Percentiles rank a stretch among this genome's conserved stretches.
Evolutionary conservation across 2,329 filamentous ascomycete species (phyloP).

Genomic region (Hypoxylon sp.): DNA sequence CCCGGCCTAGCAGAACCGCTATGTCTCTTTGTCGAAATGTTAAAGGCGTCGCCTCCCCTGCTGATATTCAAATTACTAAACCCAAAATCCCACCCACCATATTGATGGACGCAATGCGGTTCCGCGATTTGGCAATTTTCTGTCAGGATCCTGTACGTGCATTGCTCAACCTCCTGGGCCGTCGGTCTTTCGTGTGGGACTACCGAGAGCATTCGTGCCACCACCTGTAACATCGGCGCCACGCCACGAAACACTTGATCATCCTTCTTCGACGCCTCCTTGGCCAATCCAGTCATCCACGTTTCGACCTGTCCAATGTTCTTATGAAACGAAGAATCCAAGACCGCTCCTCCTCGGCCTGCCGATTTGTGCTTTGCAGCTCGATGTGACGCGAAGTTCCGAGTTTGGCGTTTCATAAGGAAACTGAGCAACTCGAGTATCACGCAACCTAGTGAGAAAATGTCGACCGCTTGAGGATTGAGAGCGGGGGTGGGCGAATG

Average conservation of each 20-base stretch:
- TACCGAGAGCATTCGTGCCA: conserved; percentile 68
- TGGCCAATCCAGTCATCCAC: conserved; percentile 75
- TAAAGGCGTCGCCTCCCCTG: conserved; percentile 49
- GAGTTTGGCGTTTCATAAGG: conserved; percentile 75
- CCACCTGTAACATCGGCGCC: conserved; percentile 66
- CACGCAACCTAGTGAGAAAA: conserved; percentile 81
- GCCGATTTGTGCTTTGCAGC: conserved; percentile 74
- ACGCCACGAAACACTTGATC: conserved; percentile 66
- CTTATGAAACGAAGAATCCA: conserved; percentile 80
- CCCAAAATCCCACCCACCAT: conserved; percentile 55
- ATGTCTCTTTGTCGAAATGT: conserved; percentile 52
- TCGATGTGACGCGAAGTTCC: conserved; percentile 76
- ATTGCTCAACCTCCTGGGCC: conserved; percentile 66
- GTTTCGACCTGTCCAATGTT: conserved; percentile 77
- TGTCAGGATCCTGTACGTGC: conserved; percentile 67
- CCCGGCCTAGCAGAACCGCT: conserved; percentile 49
- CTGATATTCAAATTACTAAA: conserved; percentile 55
- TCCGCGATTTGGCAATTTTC: conserved; percentile 63
- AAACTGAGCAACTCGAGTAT: conserved; percentile 80
- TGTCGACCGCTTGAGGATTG: conserved; percentile 73
- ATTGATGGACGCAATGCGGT: conserved; percentile 69
- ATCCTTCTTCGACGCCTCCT: conserved; percentile 69
- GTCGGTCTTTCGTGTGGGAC: conserved; percentile 68
- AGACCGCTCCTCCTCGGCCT: conserved; percentile 71
- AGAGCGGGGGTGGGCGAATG: conserved; percentile 61